Base-by-base conservation (phyloP, 495 filamentous ascomycete genomes). In the Bacidia rubella region DNA sequence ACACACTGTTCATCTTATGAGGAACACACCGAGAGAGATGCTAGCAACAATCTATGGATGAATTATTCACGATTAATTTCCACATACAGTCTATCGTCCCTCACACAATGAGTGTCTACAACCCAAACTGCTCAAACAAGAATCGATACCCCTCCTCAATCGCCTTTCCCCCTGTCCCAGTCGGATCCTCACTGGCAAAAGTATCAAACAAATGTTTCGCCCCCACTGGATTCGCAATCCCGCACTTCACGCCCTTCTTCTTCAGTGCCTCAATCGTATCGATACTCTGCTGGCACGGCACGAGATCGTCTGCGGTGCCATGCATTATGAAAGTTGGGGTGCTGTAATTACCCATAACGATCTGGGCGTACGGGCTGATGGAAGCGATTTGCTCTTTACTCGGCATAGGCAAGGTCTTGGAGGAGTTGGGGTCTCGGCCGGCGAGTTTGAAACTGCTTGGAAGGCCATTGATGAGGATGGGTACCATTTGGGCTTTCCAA, bases 321-420 rank as follows among this genome's bases (percentile, higher is more conserved):
- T 73, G 69, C 11, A 76, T 62, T 22, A 76, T 51, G 65, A 72
- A 74, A 0, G 74, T 77, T 0, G 75, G 74, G 23, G 64, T 64
- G 0, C 53, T 20, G 58, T 74, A 75, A 4, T 52, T 59, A 4
- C 70, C 72, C 0, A 24, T 20, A 0, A 22, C 19, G n/a, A 76
- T 67, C 12, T 74, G 71, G 1, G 65, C 61, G 4, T 56, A 48
- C 0, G 69, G 70, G 57, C 67, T 70, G 51, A 66, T 55, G 0
- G 47, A 48, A 3, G 35, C 25, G 20, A 70, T 58, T 23, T 63
- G 39, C 19, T 68, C 39, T 11, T 11, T 20, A 7, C 35, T 17
- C 15, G 56, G 29, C 10, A 19, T 21, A 2, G 47, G 46, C 10
- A 20, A 48, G 53, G 10, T 40, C 7, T 47, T 26, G 1, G 20